Percentiles rank a stretch among this genome's conserved stretches.
Conservation (phyloP, 768 basidiomycete species). For the Hysterangium stoloniferum region DNA sequence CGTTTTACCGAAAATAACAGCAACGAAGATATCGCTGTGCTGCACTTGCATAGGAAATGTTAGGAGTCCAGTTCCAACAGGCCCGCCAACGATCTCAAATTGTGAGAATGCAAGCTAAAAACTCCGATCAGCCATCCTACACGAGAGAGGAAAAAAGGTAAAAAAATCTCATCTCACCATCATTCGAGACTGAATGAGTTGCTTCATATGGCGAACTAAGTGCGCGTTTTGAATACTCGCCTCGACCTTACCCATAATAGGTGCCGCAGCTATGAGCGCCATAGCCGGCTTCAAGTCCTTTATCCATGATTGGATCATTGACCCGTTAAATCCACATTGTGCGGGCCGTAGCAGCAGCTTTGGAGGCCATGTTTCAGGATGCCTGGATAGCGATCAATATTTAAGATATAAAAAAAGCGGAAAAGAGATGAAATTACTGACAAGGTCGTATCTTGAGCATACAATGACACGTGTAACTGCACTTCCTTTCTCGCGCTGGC, state of each 20-base stretch:
- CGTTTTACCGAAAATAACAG: slow-evolving; percentile 42
- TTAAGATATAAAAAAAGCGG: not conserved
- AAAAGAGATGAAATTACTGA: not conserved
- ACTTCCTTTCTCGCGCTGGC: not conserved
- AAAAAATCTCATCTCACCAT: slow-evolving; percentile 32
- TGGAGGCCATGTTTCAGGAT: slow-evolving; percentile 12
- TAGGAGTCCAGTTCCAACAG: slow-evolving; percentile 37
- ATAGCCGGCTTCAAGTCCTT: slow-evolving; percentile 8
- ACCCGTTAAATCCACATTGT: slow-evolving; percentile 2
- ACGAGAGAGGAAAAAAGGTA: not conserved
- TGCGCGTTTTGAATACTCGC: slow-evolving; percentile 34
- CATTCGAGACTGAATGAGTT: slow-evolving; percentile 24
- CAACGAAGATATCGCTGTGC: slow-evolving; percentile 26
- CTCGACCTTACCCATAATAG: slow-evolving; percentile 8
- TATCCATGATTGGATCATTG: slow-evolving; percentile 5
- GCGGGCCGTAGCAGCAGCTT: slow-evolving; percentile 8
- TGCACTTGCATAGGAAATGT: slow-evolving; percentile 32
- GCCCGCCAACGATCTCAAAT: slow-evolving; percentile 23
- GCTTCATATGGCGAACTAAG: slow-evolving; percentile 34
- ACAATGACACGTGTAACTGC: not conserved
- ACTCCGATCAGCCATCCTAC: slow-evolving; percentile 1
- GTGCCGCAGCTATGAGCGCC: not conserved
- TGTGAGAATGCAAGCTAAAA: slow-evolving; percentile 40
- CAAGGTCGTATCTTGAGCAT: slow-evolving; percentile 4
- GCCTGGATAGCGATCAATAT: not conserved